Evolutionary conservation across 148 eudicot species (phyloP), one percentile per base, ranked within the genome.

Genomic region (Mesembryanthemum crystallinum): DNA sequence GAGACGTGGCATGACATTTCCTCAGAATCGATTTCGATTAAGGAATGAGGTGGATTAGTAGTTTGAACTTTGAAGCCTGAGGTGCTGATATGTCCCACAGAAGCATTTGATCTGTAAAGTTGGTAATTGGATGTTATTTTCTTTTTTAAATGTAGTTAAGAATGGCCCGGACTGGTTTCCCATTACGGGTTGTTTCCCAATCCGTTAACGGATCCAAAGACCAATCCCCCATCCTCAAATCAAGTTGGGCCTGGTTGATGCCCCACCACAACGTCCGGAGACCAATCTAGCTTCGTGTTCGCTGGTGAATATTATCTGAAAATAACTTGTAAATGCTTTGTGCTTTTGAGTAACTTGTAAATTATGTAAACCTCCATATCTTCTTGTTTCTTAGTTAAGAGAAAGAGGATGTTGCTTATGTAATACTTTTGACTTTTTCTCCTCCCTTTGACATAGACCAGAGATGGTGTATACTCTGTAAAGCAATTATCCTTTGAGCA

Each of bases 1-100:
- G 81, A 79, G 76, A 35, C 77, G 79, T 2, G 87, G 91, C 39
- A 39, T 89, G 81, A 79, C 63, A n/a, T 83, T 88, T 61, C 92
- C 88, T 51, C 63, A 45, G 25, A 80, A 87, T 60, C 80, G 86
- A 58, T 87, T 86, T 78, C 82, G 3, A 25, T 4, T 12, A 35
- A 15, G 32, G 23, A 29, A 8, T 8, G 12, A 64, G 67, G 21
- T 5, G 24, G 67, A 65, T 39, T 3, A 65, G 51, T 35, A 65
- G 27, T 37, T 8, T 12, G 24, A 37, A 39, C 49, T 37, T 35
- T 45, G 20, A 30, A 30, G 14, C 67, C 9, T 5, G 18, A n/a
- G n/a, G 15, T 32, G 32, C 4, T 39, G 71, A 18, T 14, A 27
- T 45, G 20, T 69, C 66, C 12, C 24, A 70, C 67, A 5, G 60